phyloP scores from a whole-genome alignment of 73 alveolate species.

The Halteria grandinella region DNA sequence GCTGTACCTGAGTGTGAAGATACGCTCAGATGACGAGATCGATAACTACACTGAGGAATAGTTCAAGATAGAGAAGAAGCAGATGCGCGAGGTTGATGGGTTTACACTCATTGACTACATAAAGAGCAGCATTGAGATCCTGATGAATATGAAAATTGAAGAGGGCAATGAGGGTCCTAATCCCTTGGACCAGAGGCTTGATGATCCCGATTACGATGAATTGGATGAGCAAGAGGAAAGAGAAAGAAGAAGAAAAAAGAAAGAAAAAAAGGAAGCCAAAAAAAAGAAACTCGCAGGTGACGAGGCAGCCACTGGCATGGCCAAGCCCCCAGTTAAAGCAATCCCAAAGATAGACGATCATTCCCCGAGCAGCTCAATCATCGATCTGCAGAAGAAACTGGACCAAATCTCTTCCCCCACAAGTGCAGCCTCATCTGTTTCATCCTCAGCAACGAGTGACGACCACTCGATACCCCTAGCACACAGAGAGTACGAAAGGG shows the following conservation, averaged over 20 bases:
- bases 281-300: too few species aligned
- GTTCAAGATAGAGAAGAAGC: constrained; percentile 33
- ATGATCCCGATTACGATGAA: neutral
- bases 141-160: constrained; percentile 60
- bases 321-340: too few species aligned
- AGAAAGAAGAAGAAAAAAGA: neutral
- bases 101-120: constrained; percentile 53
- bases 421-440: too few species aligned
- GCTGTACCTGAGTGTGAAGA: constrained; percentile 43
- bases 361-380: constrained; percentile 17
- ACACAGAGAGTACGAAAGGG: constrained; percentile 72
- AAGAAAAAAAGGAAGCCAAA: neutral
- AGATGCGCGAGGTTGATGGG: constrained; percentile 50
- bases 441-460: constrained; percentile 3
- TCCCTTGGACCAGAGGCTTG: neutral
- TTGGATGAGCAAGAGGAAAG: neutral
- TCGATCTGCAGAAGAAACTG: constrained; percentile 28
- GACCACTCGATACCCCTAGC: constrained; percentile 46
- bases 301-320: too few species aligned
- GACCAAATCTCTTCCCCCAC: constrained; percentile 25
- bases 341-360: constrained; percentile 20
- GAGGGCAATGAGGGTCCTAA: neutral
- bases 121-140: constrained; percentile 51
- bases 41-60: constrained; percentile 40
- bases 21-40: constrained; percentile 49